Evolutionary conservation across 2,329 filamentous ascomycete species (phyloP), one percentile per base, ranked within the genome.

Genomic region (Verticillium zaregamsianum): DNA sequence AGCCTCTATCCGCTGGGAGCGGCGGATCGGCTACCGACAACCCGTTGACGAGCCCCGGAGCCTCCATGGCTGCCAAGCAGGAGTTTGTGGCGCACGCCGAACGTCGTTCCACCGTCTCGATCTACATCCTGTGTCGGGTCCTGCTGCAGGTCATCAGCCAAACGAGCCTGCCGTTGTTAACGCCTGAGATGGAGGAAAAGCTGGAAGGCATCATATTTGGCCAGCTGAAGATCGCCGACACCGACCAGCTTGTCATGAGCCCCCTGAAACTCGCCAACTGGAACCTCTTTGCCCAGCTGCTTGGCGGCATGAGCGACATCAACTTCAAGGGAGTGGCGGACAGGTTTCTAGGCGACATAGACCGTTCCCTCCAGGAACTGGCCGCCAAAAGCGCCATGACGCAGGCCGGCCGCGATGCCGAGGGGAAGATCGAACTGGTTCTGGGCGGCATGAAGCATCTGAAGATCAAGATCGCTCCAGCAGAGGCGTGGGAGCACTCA

Each of bases 261-360:
- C 88, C 91, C 0, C 80, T 98, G 28, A 92, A 93, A 66, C 87
- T 95, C 76, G 91, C 95, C 15, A 99, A 99, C 70, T 99, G 94
- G 94, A 91, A 92, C 63, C 87, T 99, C 3, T 97, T 97, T 73
- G 90, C 92, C 23, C 91, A 97, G 69, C 80, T 99, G 3, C 84
- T 99, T 1, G 95, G 96, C n/a, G 90, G 93, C 45, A 97, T 99
- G 91, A 97, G 95, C 76, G 90, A 91, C 55, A 89, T 95, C 66
- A 94, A 96, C 71, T 98, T 99, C 73, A 80, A 86, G 17, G 91
- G 89, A 61, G 93, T 99, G 55, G 88, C 92, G 3, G 86, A 88
- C 60, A 88, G 92, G 57, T 99, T 96, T 71, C 82, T 96, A 55
- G 80, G 83, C 33, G 93, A 98, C 71, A 82, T 99, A 5, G 91